These are phyloP conservation scores for Lagenidium sp. DNA, from an alignment of 352 stramenopile genomes.

Conservation along the genomic window DNA sequence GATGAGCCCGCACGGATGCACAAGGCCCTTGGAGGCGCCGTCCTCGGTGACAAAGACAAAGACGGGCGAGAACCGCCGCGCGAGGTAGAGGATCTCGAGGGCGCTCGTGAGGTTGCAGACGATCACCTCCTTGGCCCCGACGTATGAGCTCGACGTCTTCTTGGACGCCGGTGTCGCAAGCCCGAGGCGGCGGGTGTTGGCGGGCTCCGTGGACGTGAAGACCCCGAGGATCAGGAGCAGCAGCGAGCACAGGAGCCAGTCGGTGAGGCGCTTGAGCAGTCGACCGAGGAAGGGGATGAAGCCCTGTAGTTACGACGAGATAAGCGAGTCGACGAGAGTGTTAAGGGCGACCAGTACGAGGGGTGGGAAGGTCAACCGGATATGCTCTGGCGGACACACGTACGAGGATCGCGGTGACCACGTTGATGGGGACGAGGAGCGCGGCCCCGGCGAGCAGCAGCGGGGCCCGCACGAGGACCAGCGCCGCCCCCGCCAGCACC, in stretches of 20 bases:
- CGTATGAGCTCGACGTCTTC: constrained; percentile 20
- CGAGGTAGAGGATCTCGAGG: constrained; percentile 69
- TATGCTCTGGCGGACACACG: too few relatives aligned
- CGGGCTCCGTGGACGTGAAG: constrained; percentile 55
- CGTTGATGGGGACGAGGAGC: constrained; percentile 33
- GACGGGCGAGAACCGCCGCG: constrained; percentile 63
- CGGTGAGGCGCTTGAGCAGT: constrained; percentile 49
- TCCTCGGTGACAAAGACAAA: constrained; percentile 65
- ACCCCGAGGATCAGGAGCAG: constrained; percentile 54
- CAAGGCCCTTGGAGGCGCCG: constrained; percentile 36
- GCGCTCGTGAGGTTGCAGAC: constrained; percentile 82
- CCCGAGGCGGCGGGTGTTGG: constrained; percentile 65
- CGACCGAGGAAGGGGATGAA: constrained; percentile 59
- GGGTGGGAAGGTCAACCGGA: too few relatives aligned
- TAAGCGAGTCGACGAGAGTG: too few relatives aligned
- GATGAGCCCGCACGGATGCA: constrained; percentile 54
- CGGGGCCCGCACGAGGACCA: constrained; percentile 42
- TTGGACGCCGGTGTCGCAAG: constrained; percentile 37
- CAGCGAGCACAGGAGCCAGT: constrained; percentile 68
- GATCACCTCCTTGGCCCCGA: constrained; percentile 48
- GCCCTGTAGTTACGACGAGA: too few relatives aligned
- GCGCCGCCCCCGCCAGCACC: constrained; percentile 26
- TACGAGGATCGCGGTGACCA: constrained; percentile 43
- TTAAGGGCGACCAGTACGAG: too few relatives aligned
- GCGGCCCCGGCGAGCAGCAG: constrained; percentile 31